phyloP scores from a whole-genome alignment of 2,329 filamentous ascomycete species.

The Metarhizium humberi region DNA sequence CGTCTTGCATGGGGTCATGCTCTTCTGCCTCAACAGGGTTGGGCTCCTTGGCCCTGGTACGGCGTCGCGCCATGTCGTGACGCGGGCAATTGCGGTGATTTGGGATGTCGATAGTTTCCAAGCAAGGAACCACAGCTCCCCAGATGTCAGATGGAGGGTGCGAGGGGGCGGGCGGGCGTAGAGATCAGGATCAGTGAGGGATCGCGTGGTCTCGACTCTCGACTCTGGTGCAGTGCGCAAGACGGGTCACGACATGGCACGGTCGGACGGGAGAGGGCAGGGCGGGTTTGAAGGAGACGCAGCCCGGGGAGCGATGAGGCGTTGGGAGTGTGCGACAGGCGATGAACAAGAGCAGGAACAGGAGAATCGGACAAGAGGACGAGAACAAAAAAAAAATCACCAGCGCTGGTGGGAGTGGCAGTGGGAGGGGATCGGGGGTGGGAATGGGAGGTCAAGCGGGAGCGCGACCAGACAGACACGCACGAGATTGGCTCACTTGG shows the following conservation, averaged over 20 bases:
- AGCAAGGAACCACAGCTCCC: not conserved
- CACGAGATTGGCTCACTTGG: not conserved
- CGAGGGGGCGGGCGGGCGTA: not conserved
- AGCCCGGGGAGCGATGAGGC: not conserved
- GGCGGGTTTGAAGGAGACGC: not conserved
- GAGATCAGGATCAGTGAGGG: not conserved
- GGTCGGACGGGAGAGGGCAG: conserved; percentile 3
- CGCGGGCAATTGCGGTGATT: conserved; percentile 1
- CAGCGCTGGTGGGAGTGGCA: not conserved
- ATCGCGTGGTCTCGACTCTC: conserved; percentile 10
- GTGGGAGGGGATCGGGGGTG: too few species aligned
- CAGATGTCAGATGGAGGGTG: conserved; percentile 1
- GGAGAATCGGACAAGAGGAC: not conserved
- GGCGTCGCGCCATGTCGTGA: conserved; percentile 27
- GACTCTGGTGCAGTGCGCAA: conserved; percentile 8
- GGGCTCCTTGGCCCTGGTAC: conserved; percentile 22
- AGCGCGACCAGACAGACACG: not conserved
- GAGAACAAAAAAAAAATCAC: not conserved
- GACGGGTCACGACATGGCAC: conserved; percentile 16
- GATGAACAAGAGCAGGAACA: not conserved
- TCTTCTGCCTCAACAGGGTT: conserved; percentile 20
- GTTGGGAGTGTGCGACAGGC: not conserved
- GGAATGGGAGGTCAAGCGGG: not conserved
- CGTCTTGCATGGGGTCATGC: conserved; percentile 10
- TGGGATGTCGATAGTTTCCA: conserved; percentile 4